These are phyloP conservation scores for Hymenoscyphus occultus DNA, from an alignment of 2,329 filamentous ascomycete species.

Conservation along the genomic window DNA sequence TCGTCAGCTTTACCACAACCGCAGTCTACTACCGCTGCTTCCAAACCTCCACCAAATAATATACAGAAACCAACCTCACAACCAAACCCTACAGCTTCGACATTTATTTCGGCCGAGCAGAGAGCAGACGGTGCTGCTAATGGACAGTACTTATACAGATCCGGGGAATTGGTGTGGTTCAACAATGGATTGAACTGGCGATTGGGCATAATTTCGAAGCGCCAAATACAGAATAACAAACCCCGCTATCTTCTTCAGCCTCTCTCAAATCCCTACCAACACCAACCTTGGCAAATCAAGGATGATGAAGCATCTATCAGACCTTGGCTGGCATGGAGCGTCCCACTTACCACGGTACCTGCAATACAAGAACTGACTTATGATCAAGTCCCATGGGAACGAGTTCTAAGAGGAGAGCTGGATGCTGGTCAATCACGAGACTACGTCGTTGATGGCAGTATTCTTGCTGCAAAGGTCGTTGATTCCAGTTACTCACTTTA, in stretches of 20 bases:
- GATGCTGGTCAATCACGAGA: conserved; percentile 43
- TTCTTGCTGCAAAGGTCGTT: conserved; percentile 53
- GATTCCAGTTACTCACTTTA: conserved; percentile 54
- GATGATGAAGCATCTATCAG: conserved; percentile 45
- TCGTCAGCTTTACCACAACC: conserved; percentile 6
- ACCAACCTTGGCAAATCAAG: conserved; percentile 42
- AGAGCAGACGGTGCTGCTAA: conserved; percentile 45
- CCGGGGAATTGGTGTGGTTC: conserved; percentile 57
- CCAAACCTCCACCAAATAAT: neutral
- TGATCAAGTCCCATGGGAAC: conserved; percentile 50
- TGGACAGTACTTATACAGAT: conserved; percentile 48
- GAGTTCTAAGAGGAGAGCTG: conserved; percentile 41
- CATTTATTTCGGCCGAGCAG: conserved; percentile 44
- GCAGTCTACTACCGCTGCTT: neutral
- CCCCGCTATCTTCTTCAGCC: conserved; percentile 47
- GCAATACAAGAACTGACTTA: conserved; percentile 44
- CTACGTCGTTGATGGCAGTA: conserved; percentile 54
- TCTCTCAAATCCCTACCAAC: conserved; percentile 44
- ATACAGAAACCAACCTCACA: conserved; percentile 9
- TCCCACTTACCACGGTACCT: conserved; percentile 48
- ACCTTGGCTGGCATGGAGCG: conserved; percentile 58
- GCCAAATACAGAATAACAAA: conserved; percentile 40
- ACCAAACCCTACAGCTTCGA: conserved; percentile 16
- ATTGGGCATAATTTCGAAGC: conserved; percentile 48
- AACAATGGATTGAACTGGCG: conserved; percentile 51